A percentile compares a stretch with the other conserved stretches of the same genome.
phyloP scores from a whole-genome alignment of 2,329 filamentous ascomycete species.

The Ophiostoma montium region DNA sequence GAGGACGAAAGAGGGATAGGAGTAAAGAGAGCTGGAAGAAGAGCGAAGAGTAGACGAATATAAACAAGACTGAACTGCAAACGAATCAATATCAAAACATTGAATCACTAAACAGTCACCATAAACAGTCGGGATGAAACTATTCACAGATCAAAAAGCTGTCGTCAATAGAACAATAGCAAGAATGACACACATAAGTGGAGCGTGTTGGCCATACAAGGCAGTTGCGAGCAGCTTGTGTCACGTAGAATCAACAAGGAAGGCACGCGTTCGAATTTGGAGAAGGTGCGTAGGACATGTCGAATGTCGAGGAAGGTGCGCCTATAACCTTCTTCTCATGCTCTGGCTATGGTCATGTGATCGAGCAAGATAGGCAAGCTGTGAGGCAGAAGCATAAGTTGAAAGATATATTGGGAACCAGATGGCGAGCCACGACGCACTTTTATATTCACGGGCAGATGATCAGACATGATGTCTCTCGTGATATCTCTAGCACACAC shows the following conservation, averaged over 20 bases:
- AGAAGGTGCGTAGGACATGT: not conserved
- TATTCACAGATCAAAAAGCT: not conserved
- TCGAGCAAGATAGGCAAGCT: too few species aligned
- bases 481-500: too few species aligned
- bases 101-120: too few species aligned
- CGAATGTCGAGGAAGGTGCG: too few species aligned
- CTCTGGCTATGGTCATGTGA: too few species aligned
- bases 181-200: conserved; percentile 6
- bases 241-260: not conserved
- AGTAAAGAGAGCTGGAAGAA: not conserved
- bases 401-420: not conserved
- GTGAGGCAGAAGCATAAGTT: too few species aligned
- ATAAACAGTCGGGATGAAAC: not conserved
- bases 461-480: too few species aligned
- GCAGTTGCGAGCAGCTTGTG: not conserved
- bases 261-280: too few species aligned
- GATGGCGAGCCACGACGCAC: not conserved
- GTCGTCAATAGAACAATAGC: conserved; percentile 3
- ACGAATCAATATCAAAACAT: not conserved
- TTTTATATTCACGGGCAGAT: conserved; percentile 3
- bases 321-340: too few species aligned
- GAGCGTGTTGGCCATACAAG: not conserved
- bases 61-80: too few species aligned
- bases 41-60: not conserved
- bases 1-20: not conserved